Conservation (phyloP, 768 basidiomycete species). For the Pleurotus pulmonarius region DNA sequence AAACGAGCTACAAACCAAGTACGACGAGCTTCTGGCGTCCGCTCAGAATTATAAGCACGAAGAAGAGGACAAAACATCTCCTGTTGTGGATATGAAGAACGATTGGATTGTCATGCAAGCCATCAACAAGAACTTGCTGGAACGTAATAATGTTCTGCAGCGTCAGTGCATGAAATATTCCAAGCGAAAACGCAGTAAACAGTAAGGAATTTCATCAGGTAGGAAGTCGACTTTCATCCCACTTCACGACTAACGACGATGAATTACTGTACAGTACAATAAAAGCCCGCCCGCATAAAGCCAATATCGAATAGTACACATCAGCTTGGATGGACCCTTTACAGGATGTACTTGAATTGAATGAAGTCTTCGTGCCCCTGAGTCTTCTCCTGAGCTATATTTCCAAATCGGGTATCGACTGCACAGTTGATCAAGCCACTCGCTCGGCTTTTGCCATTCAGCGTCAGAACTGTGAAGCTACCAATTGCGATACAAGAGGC, state of each 20-base stretch:
- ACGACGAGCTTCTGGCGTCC: not conserved
- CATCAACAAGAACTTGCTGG: not conserved
- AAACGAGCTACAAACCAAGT: not conserved
- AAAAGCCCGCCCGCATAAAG: not conserved
- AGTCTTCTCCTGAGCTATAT: not conserved
- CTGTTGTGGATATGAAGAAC: not conserved
- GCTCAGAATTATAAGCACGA: not conserved
- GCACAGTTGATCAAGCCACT: constrained; percentile 6
- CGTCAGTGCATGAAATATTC: not conserved
- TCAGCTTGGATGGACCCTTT: not conserved
- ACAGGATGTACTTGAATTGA: not conserved
- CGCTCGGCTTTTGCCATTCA: not conserved
- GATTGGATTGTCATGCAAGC: not conserved
- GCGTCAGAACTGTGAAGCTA: not conserved
- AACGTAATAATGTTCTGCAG: not conserved
- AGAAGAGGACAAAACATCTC: not conserved
- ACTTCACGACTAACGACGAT: not conserved
- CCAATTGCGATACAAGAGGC: constrained; percentile 25
- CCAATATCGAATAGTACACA: not conserved
- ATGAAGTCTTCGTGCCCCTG: not conserved
- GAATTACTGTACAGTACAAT: not conserved
- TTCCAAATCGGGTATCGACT: not conserved
- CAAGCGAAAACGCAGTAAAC: not conserved
- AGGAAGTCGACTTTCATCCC: not conserved
- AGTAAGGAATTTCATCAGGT: not conserved